Conservation (phyloP, 495 filamentous ascomycete species). For the Penicillium cinerascens region DNA sequence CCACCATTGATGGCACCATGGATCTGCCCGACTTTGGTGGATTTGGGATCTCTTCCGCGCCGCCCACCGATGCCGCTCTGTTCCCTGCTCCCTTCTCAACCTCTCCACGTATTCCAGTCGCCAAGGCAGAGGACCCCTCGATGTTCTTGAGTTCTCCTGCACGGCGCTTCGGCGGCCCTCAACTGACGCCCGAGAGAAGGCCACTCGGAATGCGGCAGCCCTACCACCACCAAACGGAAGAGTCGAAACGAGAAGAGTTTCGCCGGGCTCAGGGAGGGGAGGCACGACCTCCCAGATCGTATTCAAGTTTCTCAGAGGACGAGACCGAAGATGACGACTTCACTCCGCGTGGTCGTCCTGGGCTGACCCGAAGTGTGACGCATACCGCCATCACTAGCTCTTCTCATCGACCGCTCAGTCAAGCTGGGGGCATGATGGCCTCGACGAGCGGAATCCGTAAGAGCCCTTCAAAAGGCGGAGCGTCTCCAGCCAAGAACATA, state of each 20-base stretch:
- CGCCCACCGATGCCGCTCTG: conserved; percentile 38
- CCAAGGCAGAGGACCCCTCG: conserved; percentile 51
- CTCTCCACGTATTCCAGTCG: conserved; percentile 38
- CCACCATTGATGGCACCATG: conserved; percentile 36
- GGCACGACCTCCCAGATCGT: conserved; percentile 6
- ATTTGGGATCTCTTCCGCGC: conserved; percentile 30
- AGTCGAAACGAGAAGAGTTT: conserved; percentile 53
- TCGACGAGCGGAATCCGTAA: conserved; percentile 42
- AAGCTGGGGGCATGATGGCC: conserved; percentile 29
- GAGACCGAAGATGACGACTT: conserved; percentile 40
- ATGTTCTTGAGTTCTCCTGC: conserved; percentile 54
- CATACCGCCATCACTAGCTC: conserved; percentile 33
- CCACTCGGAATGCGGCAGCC: conserved; percentile 43
- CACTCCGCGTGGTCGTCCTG: conserved; percentile 47
- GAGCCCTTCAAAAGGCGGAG: conserved; percentile 43
- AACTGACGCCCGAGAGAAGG: conserved; percentile 33
- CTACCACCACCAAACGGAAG: conserved; percentile 57
- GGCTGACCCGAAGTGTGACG: conserved; percentile 58
- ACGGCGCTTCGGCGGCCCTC: conserved; percentile 43
- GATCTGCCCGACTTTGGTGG: conserved; percentile 39
- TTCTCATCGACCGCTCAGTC: conserved; percentile 27
- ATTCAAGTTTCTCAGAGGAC: conserved; percentile 30
- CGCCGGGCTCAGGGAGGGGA: conserved; percentile 31
- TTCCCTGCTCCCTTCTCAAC: conserved; percentile 48
- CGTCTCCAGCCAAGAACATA: conserved; percentile 37